Conservation (phyloP, 2,329 filamentous ascomycete genomes). For the Trichophyton benhamiae region DNA sequence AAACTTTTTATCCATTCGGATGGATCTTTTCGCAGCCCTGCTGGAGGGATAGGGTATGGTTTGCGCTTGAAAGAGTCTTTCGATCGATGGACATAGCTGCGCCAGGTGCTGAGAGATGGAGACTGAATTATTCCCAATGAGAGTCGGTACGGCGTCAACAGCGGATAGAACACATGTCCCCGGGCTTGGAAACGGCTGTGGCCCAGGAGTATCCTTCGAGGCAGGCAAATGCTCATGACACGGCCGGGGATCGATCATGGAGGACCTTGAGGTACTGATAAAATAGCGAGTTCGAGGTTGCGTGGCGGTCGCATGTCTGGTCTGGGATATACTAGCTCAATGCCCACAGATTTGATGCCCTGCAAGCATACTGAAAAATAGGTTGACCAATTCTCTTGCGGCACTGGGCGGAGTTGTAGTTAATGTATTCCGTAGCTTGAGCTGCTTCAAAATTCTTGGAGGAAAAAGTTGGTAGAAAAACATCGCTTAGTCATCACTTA, state of each 20-base stretch:
- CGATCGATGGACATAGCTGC: conserved; percentile 1
- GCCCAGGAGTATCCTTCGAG: conserved; percentile 15
- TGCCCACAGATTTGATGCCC: neutral
- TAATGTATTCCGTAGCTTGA: neutral
- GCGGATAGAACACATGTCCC: neutral
- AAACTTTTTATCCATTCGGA: conserved; percentile 26
- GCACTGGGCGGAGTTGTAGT: neutral
- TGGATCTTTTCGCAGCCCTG: conserved; percentile 16
- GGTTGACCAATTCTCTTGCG: neutral
- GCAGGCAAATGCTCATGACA: conserved; percentile 34
- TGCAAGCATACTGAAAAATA: neutral
- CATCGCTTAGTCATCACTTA: neutral
- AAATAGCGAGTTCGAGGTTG: neutral
- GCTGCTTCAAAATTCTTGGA: neutral
- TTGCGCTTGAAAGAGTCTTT: conserved; percentile 6
- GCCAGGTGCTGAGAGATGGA: neutral
- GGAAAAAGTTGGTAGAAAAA: neutral
- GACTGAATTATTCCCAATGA: neutral
- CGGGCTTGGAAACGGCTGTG: conserved; percentile 5
- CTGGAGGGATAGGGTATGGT: conserved; percentile 14
- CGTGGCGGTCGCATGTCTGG: neutral
- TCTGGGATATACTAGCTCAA: neutral
- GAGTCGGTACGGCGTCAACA: neutral
- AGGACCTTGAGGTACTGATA: neutral
- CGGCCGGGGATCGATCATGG: conserved; percentile 15